A percentile compares a stretch with the other conserved stretches of the same genome.
Conservation (phyloP, 2,329 filamentous ascomycete species). For the Boeremia lycopersici region DNA sequence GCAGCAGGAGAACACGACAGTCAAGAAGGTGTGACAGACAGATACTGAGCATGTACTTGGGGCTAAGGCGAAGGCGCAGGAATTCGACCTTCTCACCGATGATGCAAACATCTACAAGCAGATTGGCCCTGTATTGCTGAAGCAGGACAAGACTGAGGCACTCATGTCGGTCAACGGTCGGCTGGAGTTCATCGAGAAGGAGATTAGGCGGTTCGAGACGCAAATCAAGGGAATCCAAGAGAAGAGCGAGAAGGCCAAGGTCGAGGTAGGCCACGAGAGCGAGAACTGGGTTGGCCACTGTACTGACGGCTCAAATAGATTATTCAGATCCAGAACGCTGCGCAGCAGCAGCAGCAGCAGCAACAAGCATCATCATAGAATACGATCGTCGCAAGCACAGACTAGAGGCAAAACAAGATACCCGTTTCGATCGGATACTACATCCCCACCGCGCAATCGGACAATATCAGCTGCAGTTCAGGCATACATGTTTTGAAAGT, state of each 20-base stretch:
- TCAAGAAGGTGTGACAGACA: constrained; percentile 69
- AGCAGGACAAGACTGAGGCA: constrained; percentile 92
- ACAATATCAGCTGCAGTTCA: too few species aligned
- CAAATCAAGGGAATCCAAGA: constrained; percentile 69
- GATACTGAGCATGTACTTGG: neutral
- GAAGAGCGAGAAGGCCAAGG: constrained; percentile 68
- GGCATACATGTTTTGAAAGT: too few species aligned
- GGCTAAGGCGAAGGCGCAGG: constrained; percentile 56
- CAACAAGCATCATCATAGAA: constrained; percentile 14
- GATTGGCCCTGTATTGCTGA: constrained; percentile 87
- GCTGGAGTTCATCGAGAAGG: constrained; percentile 88
- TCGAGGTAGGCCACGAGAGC: constrained; percentile 57
- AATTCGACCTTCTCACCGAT: constrained; percentile 79
- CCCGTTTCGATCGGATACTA: constrained; percentile 5
- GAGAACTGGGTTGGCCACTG: neutral
- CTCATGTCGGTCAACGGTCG: constrained; percentile 88
- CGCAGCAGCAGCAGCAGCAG: constrained; percentile 40
- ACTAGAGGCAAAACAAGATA: constrained; percentile 16
- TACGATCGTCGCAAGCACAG: neutral
- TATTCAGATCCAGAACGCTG: constrained; percentile 38
- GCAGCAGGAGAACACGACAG: constrained; percentile 87
- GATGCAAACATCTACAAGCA: constrained; percentile 95
- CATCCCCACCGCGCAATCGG: too few species aligned
- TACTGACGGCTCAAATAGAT: constrained; percentile 27
- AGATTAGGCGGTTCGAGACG: constrained; percentile 76